These are phyloP conservation scores for Bryoerythrophyllum caledonicum DNA, from an alignment of 225 moss, liverwort and hornwort genomes.

Conservation along the genomic window DNA sequence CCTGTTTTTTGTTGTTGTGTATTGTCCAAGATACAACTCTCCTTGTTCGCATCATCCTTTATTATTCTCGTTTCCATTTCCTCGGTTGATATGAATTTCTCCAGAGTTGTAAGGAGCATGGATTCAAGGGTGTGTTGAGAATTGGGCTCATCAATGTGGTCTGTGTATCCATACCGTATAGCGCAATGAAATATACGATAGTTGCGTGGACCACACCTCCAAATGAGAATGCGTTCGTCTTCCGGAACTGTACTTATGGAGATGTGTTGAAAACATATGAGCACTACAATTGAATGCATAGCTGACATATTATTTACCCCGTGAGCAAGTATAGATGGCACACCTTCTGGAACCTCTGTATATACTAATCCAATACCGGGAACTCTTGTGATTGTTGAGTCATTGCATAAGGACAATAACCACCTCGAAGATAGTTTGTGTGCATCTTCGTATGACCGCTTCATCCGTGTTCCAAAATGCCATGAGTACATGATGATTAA, in stretches of 20 bases:
- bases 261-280: background rate
- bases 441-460: background rate
- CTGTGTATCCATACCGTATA: background rate
- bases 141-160: background rate
- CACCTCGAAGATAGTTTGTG: background rate
- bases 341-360: background rate
- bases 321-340: background rate
- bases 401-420: background rate
- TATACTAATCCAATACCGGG: background rate
- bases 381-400: background rate
- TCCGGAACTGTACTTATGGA: background rate
- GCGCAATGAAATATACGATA: background rate
- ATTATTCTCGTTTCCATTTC: background rate
- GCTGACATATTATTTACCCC: background rate
- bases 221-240: background rate
- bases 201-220: background rate
- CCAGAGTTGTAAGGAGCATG: background rate
- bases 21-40: background rate
- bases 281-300: background rate
- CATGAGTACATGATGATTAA: background rate
- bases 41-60: background rate
- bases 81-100: background rate
- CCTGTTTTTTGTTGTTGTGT: background rate
- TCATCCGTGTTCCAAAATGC: background rate
- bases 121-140: background rate